Evolutionary conservation across 495 filamentous ascomycete species (phyloP), one percentile per base, ranked within the genome.

Genomic region (Aspergillus hancockii): DNA sequence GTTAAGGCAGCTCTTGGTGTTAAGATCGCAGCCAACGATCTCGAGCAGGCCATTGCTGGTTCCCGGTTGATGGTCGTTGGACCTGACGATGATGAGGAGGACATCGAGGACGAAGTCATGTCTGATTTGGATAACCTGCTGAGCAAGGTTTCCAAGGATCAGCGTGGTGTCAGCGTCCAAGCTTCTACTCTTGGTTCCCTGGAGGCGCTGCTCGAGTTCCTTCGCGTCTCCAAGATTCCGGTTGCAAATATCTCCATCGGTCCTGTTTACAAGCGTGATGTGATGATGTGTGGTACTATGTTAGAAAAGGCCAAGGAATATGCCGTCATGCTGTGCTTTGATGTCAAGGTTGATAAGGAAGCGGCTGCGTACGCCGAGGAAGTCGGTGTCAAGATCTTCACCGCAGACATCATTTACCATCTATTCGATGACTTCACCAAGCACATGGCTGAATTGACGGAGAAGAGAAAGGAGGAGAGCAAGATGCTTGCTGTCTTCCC

Each of bases 271-370:
- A 98, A 97, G 82, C 92, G 95, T 64, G 95, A 99, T 75, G 91
- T 99, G 53, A 94, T 98, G 85, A 92, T 93, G 73, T 91, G 90
- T 41, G 93, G 91, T 63, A 90, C 88, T 54, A 99, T 99, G 95
- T 78, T 98, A 59, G 95, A 99, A 79, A 97, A 97, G 75, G 85
- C 87, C 46, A 92, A 91, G 65, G 94, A 99, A 71, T 95, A 87
- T 60, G 95, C 95, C 23, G 92, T 98, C 71, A 99, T 99, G 95
- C 88, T 99, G 19, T 98, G 95, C 72, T 99, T 99, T 81, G 95
- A 99, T 70, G 95, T 99, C 72, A 97, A 97, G 79, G 90, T 99
- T 22, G 95, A 99, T 75, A 97, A 96, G 74, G 95, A 99, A 67
- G 95, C 95, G 1, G 83, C 88, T 65, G 82, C 82, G 14, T 97